phyloP scores from a whole-genome alignment of 2,329 filamentous ascomycete species.

The Juglanconis oblonga region DNA sequence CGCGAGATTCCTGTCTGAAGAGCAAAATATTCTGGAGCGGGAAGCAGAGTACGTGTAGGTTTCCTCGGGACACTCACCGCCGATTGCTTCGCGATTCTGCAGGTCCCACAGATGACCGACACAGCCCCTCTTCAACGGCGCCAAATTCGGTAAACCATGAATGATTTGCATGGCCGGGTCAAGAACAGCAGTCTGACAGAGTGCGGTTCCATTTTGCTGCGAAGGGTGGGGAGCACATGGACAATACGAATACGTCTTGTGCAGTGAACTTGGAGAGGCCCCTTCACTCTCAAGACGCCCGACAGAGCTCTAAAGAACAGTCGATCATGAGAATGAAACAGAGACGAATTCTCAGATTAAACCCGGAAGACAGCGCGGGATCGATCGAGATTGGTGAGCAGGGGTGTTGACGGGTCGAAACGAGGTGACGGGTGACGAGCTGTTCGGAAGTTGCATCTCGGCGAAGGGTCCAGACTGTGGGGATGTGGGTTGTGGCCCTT shows the following conservation, averaged over 20 bases:
- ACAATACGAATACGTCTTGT: not conserved
- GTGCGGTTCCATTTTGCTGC: not conserved
- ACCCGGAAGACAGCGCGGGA: conserved; percentile 2
- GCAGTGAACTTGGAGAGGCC: not conserved
- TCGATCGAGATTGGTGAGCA: conserved; percentile 10
- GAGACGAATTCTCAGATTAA: not conserved
- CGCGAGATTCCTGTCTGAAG: not conserved
- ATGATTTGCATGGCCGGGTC: not conserved
- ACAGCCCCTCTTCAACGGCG: not conserved
- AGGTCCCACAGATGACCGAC: conserved; percentile 11
- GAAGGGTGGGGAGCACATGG: not conserved
- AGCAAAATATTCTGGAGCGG: not conserved
- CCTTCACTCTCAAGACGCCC: not conserved
- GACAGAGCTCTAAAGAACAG: too few relatives aligned
- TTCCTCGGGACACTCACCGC: conserved; percentile 8
- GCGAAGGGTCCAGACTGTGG: not conserved
- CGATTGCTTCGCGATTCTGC: conserved; percentile 7
- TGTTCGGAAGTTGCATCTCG: conserved; percentile 10
- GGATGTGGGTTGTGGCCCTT: not conserved
- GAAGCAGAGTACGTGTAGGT: not conserved
- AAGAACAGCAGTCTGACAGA: not conserved
- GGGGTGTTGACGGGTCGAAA: conserved; percentile 13
- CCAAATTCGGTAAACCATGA: conserved; percentile 17
- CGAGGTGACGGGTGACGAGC: conserved; percentile 4
- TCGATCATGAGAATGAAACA: not conserved